Evolutionary conservation across 1,284 basidiomycete genomes (phyloP).

Genomic region (Butyriboletus regius): DNA sequence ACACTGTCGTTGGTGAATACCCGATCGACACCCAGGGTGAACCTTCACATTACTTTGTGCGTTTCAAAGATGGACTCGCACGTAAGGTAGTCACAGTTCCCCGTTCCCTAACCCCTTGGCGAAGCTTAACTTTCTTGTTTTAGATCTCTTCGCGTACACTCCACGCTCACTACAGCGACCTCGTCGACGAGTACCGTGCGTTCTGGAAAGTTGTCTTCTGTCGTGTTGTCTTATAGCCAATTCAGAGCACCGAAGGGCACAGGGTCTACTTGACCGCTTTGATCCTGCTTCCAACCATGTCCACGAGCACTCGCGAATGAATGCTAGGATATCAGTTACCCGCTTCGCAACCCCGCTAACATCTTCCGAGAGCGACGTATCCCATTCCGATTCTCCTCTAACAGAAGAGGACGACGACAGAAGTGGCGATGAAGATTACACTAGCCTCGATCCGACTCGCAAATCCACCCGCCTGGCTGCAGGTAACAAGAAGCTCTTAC

Average conservation of each 20-base stretch:
- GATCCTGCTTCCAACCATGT: constrained; percentile 55
- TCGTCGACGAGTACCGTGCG: constrained; percentile 57
- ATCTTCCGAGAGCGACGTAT: constrained; percentile 8
- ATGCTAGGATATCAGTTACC: constrained; percentile 28
- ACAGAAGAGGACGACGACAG: constrained; percentile 27
- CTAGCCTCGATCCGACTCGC: constrained; percentile 17
- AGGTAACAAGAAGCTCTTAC: constrained; percentile 8
- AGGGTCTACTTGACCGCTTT: constrained; percentile 44
- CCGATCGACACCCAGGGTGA: constrained; percentile 26
- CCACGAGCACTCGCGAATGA: constrained; percentile 54
- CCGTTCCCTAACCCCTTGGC: background rate
- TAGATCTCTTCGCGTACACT: constrained; percentile 43
- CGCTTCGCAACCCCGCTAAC: constrained; percentile 1
- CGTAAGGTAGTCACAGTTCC: constrained; percentile 42
- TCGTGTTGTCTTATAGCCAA: constrained; percentile 6
- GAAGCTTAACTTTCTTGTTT: background rate
- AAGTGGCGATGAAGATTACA: constrained; percentile 28
- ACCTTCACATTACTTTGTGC: constrained; percentile 53
- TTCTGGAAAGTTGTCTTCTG: constrained; percentile 6
- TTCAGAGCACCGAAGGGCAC: constrained; percentile 40
- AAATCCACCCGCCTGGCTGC: constrained; percentile 25
- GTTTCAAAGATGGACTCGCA: constrained; percentile 50
- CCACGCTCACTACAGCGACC: constrained; percentile 33
- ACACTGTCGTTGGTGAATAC: constrained; percentile 57
- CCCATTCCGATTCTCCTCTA: constrained; percentile 14